Conservation (phyloP, 345 rosid species). For the Lumnitzera racemosa region DNA sequence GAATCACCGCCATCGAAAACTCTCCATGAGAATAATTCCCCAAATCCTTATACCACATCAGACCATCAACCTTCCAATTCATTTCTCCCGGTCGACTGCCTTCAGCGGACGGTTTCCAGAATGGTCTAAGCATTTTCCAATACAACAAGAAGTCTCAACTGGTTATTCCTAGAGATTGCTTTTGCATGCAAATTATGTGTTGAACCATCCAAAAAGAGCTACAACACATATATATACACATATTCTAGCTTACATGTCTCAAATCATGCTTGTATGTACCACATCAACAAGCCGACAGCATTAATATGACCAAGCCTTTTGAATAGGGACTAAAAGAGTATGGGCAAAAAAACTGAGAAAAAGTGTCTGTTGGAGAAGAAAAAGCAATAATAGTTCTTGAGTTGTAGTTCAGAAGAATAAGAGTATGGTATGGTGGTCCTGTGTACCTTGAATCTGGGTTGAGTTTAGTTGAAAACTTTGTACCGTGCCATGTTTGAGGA, state of each 20-base stretch:
- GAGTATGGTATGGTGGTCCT: not conserved
- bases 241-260: too few species aligned
- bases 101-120: conserved; percentile 42
- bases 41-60: conserved; percentile 63
- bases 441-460: conserved; percentile 53
- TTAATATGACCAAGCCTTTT: conserved; percentile 15
- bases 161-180: conserved; percentile 2
- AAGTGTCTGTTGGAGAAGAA: conserved; percentile 13
- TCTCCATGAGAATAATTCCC: conserved; percentile 62
- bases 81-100: conserved; percentile 14
- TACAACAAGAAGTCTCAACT: conserved; percentile 1
- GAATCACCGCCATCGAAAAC: conserved; percentile 74
- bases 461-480: conserved; percentile 18
- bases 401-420: conserved; percentile 32
- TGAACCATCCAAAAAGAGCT: too few species aligned
- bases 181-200: conserved; percentile 1
- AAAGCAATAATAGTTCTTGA: conserved; percentile 13
- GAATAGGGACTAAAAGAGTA: conserved; percentile 39
- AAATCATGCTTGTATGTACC: not conserved
- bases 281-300: conserved; percentile 16
- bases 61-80: conserved; percentile 40
- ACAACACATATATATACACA: too few species aligned
- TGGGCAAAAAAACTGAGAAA: conserved; percentile 54
- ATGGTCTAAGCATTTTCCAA: conserved; percentile 49
- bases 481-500: conserved; percentile 26